Percentiles rank a stretch among this genome's conserved stretches.
These are phyloP conservation scores for Penicillium pancosmium DNA, from an alignment of 495 filamentous ascomycete genomes.

Conservation along the genomic window DNA sequence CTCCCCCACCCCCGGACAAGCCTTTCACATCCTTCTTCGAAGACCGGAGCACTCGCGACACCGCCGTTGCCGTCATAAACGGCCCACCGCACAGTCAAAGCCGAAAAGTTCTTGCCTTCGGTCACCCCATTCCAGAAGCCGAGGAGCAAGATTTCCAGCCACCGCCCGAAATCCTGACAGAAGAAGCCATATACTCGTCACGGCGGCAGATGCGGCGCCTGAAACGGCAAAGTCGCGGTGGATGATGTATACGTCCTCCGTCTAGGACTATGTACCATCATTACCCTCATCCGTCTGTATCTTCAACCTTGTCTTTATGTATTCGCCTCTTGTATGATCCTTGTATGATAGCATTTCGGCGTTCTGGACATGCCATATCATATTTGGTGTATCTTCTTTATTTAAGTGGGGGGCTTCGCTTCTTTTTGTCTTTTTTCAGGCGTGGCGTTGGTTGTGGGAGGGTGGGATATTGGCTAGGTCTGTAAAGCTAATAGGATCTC, in stretches of 20 bases:
- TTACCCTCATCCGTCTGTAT: background rate
- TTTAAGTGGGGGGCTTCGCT: background rate
- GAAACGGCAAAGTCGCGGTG: constrained; percentile 41
- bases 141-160: constrained; percentile 70
- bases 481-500: background rate
- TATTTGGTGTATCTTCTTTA: background rate
- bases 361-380: constrained; percentile 20
- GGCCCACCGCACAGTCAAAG: constrained; percentile 44
- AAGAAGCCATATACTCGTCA: constrained; percentile 65
- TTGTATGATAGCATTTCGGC: constrained; percentile 33
- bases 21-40: constrained; percentile 86
- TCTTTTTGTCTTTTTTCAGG: background rate
- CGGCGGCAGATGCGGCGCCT: constrained; percentile 60
- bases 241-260: background rate
- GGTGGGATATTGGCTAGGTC: background rate
- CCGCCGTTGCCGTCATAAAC: constrained; percentile 64
- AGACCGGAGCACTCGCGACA: constrained; percentile 74
- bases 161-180: constrained; percentile 68
- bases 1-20: constrained; percentile 45
- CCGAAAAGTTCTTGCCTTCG: constrained; percentile 63
- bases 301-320: background rate
- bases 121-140: constrained; percentile 76
- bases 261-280: background rate
- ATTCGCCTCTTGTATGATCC: constrained; percentile 17
- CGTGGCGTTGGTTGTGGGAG: constrained; percentile 1